These are phyloP conservation scores for Verticillium longisporum DNA, from an alignment of 2,329 filamentous ascomycete species.

Conservation along the genomic window DNA sequence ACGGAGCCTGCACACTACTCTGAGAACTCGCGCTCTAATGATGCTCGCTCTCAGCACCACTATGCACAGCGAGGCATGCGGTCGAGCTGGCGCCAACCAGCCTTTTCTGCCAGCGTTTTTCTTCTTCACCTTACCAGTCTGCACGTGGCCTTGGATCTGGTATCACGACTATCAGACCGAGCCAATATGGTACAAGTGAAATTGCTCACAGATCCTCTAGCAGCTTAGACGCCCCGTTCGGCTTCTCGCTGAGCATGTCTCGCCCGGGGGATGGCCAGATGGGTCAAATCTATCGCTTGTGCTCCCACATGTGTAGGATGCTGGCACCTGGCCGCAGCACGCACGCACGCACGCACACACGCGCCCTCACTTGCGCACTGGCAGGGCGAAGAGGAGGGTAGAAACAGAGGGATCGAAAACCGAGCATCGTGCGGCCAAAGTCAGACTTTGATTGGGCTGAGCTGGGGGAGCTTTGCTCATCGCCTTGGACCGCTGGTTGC, in stretches of 20 bases:
- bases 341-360: neutral
- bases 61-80: no score
- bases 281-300: neutral
- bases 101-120: no score
- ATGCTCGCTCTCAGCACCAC: no score
- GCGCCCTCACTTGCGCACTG: neutral
- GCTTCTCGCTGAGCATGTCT: neutral
- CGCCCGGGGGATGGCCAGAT: neutral
- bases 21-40: neutral
- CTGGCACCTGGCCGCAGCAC: neutral
- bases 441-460: constrained; percentile 5
- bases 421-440: neutral
- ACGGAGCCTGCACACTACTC: neutral
- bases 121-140: no score
- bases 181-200: no score
- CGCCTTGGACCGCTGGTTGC: neutral
- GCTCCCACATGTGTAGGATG: neutral
- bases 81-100: no score
- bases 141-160: no score
- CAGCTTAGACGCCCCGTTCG: neutral
- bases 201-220: no score
- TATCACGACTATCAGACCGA: no score
- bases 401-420: neutral
- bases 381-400: neutral
- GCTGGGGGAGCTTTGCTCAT: neutral